Base-by-base conservation (phyloP, 352 stramenopile species). In the Globisporangium megalacanthum region DNA sequence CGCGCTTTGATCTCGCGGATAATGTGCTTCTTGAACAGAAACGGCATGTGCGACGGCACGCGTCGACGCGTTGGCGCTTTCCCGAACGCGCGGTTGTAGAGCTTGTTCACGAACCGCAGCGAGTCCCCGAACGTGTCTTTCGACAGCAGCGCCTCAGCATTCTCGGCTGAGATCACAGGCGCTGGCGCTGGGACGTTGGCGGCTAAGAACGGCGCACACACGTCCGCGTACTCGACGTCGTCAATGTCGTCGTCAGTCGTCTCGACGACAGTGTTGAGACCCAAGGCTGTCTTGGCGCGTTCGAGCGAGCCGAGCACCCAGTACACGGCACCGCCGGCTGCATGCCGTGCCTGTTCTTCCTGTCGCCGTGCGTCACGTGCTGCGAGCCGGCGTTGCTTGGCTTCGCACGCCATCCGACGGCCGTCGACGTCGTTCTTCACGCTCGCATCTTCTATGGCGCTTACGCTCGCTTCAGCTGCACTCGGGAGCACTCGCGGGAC, bases 21-120 rank as follows among this genome's bases (percentile, higher is more conserved):
- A 7, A 94, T 72, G 3, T 77, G 52, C 47, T 83, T 92, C 54
- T 98, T 80, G 42, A 98, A 81, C 63, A 98, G 75, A 57, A 98
- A 97, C 22, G 94, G 92, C 90, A 98, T 97, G 73, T 98, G 93
- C 3, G 94, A 96, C 20, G 90, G 91, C 45, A 98, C 93, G 42
- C 92, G 88, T 13, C 89, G 79, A 10, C 77, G 73, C 11, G 68
- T 61, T 1, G 64, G 55, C 0, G 80, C 73, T 58, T 92, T 96
- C 14, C 92, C 90, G 62, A 97, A 97, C 31, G 63, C 77, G 44
- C 88, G 75, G 60, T 93, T 95, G 65, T 97, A 97, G 15, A 98
- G 58, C 19, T 91, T 87, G 70, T 98, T 97, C 2, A 97, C 90
- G 59, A 94, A 89, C 19, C 94, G 82, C 1, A 98, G 64, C 8